phyloP scores from a whole-genome alignment of 192 early-diverging fungal species.

The Coemansia sp. region DNA sequence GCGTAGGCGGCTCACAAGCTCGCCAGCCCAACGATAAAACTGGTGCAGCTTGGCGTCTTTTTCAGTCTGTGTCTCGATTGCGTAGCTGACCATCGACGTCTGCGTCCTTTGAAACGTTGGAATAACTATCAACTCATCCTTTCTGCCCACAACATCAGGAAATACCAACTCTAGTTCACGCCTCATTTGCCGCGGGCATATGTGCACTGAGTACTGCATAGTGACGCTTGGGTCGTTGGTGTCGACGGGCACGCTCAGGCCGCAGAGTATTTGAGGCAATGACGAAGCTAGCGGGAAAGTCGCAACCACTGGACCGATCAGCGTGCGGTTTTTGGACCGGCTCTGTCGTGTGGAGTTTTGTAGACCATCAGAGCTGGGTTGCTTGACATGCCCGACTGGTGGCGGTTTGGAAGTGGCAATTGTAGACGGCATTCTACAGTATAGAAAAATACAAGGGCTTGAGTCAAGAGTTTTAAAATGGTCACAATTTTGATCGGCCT shows the following conservation, averaged over 20 bases:
- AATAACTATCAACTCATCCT: slow-evolving; percentile 66
- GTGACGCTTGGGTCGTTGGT: slow-evolving; percentile 1
- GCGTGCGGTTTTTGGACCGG: slow-evolving; percentile 2
- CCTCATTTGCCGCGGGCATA: slow-evolving; percentile 55
- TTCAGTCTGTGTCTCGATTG: slow-evolving; percentile 68
- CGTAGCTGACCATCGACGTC: slow-evolving; percentile 77
- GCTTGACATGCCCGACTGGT: not conserved
- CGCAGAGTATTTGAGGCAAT: slow-evolving; percentile 21
- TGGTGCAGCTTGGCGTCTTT: slow-evolving; percentile 81
- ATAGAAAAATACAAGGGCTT: slow-evolving; percentile 1
- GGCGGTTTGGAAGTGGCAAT: not conserved
- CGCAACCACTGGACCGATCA: slow-evolving; percentile 24
- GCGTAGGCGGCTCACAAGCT: slow-evolving; percentile 57
- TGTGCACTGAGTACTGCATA: slow-evolving; percentile 49
- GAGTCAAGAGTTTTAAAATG: too few relatives aligned
- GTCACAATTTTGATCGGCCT: not conserved
- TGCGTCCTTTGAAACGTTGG: slow-evolving; percentile 77
- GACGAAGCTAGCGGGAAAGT: slow-evolving; percentile 20
- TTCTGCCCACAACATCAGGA: slow-evolving; percentile 54
- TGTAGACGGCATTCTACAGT: slow-evolving; percentile 17
- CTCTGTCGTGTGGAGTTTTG: not conserved
- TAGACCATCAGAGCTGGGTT: not conserved
- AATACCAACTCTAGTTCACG: slow-evolving; percentile 75
- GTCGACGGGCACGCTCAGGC: slow-evolving; percentile 22
- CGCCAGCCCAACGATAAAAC: slow-evolving; percentile 73